Evolutionary conservation across 768 basidiomycete genomes (phyloP).

Genomic region (Amylocystis lapponica): DNA sequence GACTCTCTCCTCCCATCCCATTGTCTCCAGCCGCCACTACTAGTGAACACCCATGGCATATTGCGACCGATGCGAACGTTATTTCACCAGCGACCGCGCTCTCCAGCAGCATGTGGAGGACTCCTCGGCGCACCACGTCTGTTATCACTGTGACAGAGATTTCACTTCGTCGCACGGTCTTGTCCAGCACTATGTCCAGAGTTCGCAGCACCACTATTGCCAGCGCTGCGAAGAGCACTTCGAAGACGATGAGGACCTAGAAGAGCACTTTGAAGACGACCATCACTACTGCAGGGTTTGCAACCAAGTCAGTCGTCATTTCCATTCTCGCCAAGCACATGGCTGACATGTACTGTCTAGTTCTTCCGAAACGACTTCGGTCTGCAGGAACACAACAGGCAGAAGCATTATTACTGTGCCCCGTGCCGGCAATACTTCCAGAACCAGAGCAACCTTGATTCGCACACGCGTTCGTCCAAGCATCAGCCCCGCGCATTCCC

Average conservation of each 20-base stretch:
- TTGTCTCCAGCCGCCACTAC: too few species aligned
- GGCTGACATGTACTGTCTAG: neutral
- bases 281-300: slow-evolving; percentile 44
- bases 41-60: slow-evolving; percentile 10
- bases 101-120: slow-evolving; percentile 21
- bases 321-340: neutral
- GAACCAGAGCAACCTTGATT: slow-evolving; percentile 31
- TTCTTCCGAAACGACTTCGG: slow-evolving; percentile 36
- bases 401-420: slow-evolving; percentile 35
- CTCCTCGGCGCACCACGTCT: slow-evolving; percentile 36
- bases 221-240: slow-evolving; percentile 44
- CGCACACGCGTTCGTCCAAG: slow-evolving; percentile 49
- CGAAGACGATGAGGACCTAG: slow-evolving; percentile 24
- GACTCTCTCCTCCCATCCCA: too few species aligned
- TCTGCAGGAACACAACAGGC: slow-evolving; percentile 30
- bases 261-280: slow-evolving; percentile 32
- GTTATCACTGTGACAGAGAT: slow-evolving; percentile 40
- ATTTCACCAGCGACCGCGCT: slow-evolving; percentile 15
- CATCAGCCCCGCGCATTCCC: slow-evolving; percentile 37
- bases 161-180: slow-evolving; percentile 35
- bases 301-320: slow-evolving; percentile 12
- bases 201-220: slow-evolving; percentile 46
- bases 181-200: slow-evolving; percentile 48
- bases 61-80: slow-evolving; percentile 24
- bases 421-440: slow-evolving; percentile 40